Conservation (phyloP, 1,284 basidiomycete genomes). For the Mycena citricolor region DNA sequence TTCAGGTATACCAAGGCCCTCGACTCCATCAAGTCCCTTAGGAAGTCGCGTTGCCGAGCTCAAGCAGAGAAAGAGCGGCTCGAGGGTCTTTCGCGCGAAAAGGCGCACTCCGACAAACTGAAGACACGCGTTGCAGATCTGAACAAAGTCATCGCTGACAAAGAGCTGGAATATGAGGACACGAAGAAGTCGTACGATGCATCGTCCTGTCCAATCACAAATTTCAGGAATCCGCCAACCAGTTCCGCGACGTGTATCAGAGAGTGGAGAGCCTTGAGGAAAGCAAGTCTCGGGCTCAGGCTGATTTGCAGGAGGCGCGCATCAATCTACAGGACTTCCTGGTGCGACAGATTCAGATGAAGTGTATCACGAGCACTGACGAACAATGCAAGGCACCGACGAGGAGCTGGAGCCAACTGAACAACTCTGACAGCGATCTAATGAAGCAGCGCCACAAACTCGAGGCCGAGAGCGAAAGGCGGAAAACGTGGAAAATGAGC, state of each 20-base stretch:
- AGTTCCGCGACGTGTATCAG: constrained; percentile 83
- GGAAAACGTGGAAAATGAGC: constrained; percentile 65
- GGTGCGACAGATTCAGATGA: too few relatives aligned
- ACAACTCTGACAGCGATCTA: constrained; percentile 74
- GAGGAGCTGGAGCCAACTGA: constrained; percentile 70
- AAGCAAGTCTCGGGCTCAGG: constrained; percentile 54
- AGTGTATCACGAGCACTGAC: too few relatives aligned
- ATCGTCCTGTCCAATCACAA: constrained; percentile 76
- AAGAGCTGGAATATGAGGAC: constrained; percentile 75
- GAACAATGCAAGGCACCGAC: constrained; percentile 85
- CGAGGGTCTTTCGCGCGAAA: constrained; percentile 79
- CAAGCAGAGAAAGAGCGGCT: constrained; percentile 93
- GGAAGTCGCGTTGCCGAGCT: constrained; percentile 90
- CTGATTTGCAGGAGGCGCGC: constrained; percentile 63
- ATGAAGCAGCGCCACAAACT: constrained; percentile 52
- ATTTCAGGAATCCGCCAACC: constrained; percentile 81
- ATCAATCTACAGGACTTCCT: constrained; percentile 71
- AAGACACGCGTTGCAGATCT: constrained; percentile 68
- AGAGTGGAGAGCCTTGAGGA: constrained; percentile 70
- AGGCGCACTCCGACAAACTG: constrained; percentile 84
- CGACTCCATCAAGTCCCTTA: constrained; percentile 85
- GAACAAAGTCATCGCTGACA: constrained; percentile 61
- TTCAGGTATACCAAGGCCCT: constrained; percentile 93
- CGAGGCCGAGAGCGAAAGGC: constrained; percentile 47
- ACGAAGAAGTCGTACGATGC: constrained; percentile 66